phyloP scores from a whole-genome alignment of 176 grass and related monocot species.

The Phoenix roebelenii region DNA sequence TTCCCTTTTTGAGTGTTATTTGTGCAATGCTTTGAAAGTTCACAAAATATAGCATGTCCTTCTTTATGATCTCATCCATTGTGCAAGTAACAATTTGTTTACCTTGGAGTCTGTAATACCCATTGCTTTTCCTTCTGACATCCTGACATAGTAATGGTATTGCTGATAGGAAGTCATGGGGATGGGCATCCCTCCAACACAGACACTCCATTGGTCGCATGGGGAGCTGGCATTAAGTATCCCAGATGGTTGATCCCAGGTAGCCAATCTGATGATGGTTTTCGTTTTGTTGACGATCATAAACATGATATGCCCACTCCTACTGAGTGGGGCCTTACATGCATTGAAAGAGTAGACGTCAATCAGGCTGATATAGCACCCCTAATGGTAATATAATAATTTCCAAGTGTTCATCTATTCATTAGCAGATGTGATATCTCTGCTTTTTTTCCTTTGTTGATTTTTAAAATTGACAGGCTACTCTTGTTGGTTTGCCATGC shows the following conservation, averaged over 20 bases:
- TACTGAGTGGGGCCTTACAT: conserved; percentile 64
- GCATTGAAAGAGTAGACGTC: conserved; percentile 90
- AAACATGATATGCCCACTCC: conserved; percentile 78
- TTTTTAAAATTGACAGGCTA: conserved; percentile 44
- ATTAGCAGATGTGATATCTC: not conserved
- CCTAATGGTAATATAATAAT: conserved; percentile 56
- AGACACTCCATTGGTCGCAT: conserved; percentile 87
- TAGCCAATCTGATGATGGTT: conserved; percentile 64
- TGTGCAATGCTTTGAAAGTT: not conserved
- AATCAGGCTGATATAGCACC: conserved; percentile 95
- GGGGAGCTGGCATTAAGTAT: conserved; percentile 83
- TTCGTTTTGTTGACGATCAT: conserved; percentile 91
- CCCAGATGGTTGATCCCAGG: conserved; percentile 45
- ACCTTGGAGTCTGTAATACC: not conserved
- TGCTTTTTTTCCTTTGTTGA: conserved; percentile 21
- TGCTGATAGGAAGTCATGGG: conserved; percentile 79
- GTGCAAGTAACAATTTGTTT: too few species aligned
- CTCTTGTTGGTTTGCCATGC: conserved; percentile 86
- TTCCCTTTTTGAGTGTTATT: too few species aligned
- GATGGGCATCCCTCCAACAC: conserved; percentile 90
- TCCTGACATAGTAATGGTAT: not conserved
- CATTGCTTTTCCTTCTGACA: not conserved
- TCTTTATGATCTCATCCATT: not conserved
- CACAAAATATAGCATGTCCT: not conserved
- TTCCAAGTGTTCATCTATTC: conserved; percentile 4